Evolutionary conservation across 345 rosid genomes (phyloP).

Genomic region (Carallia pectinifolia): DNA sequence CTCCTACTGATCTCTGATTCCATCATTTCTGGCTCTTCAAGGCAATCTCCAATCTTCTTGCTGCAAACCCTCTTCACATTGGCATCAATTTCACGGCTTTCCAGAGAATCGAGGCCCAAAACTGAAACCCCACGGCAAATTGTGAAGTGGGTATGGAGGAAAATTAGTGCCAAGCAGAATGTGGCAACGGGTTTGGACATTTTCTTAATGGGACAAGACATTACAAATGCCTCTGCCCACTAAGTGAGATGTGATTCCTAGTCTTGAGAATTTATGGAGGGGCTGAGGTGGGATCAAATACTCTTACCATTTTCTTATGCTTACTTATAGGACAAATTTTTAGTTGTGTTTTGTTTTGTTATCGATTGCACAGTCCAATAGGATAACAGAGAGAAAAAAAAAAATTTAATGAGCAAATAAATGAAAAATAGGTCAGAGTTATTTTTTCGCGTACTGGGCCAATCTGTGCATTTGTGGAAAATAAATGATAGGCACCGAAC

Average conservation of each 20-base stretch:
- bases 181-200: constrained; percentile 30
- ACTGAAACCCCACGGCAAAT: constrained; percentile 39
- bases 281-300: too few relatives aligned
- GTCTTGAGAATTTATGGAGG: too few relatives aligned
- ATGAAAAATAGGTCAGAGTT: background rate
- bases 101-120: constrained; percentile 30
- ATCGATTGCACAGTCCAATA: too few relatives aligned
- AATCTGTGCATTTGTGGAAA: too few relatives aligned
- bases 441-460: too few relatives aligned
- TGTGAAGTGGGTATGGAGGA: constrained; percentile 36
- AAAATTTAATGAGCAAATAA: background rate
- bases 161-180: constrained; percentile 25
- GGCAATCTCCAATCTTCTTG: constrained; percentile 44
- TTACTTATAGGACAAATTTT: too few relatives aligned
- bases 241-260: too few relatives aligned
- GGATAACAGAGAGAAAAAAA: too few relatives aligned
- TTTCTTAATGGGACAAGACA: constrained; percentile 13
- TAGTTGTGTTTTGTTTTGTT: too few relatives aligned
- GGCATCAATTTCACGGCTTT: constrained; percentile 37
- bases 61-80: constrained; percentile 33
- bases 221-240: background rate
- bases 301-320: too few relatives aligned
- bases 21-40: constrained; percentile 65
- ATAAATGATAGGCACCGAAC: too few relatives aligned
- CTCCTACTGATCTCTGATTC: constrained; percentile 75